phyloP scores from a whole-genome alignment of 2,329 filamentous ascomycete genomes.

The Escovopsis sp. region DNA sequence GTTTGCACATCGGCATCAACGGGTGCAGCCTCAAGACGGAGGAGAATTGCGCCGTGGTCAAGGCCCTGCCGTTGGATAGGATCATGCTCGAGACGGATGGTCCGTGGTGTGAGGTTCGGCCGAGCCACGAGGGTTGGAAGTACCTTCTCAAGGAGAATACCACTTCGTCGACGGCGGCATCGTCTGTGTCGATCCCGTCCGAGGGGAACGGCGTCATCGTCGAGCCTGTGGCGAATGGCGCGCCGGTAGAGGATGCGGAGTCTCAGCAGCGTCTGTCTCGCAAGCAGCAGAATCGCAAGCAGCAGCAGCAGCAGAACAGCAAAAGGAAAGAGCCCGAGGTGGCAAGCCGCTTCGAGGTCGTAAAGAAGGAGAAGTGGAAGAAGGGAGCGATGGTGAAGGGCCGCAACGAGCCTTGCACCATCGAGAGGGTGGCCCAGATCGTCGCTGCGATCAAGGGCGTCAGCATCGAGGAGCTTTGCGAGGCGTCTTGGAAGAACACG shows the following conservation, averaged over 20 bases:
- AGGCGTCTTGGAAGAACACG: conserved; percentile 75
- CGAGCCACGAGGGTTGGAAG: conserved; percentile 72
- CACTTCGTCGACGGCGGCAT: no score
- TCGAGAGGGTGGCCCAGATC: conserved; percentile 74
- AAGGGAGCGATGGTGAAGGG: conserved; percentile 85
- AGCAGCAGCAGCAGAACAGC: conserved; percentile 27
- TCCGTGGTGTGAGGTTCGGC: conserved; percentile 91
- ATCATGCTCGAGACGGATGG: conserved; percentile 95
- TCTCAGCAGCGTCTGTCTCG: background rate
- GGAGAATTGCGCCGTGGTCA: conserved; percentile 78
- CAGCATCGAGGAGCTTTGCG: conserved; percentile 64
- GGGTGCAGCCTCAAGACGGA: conserved; percentile 91
- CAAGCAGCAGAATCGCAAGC: conserved; percentile 10
- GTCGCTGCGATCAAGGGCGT: conserved; percentile 77
- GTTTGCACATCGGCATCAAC: conserved; percentile 87
- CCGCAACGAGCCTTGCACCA: conserved; percentile 81
- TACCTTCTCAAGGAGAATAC: conserved; percentile 39
- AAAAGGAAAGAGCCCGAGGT: conserved; percentile 49
- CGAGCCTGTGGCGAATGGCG: conserved; percentile 12
- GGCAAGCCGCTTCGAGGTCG: conserved; percentile 58
- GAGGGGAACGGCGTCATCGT: no score
- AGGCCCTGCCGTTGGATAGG: conserved; percentile 58
- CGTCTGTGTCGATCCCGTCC: no score
- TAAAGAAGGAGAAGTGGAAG: conserved; percentile 94
- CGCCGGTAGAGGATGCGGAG: conserved; percentile 3